A percentile compares a stretch with the other conserved stretches of the same genome.
Conservation (phyloP, 495 filamentous ascomycete species). For the Cladorrhinum samala region DNA sequence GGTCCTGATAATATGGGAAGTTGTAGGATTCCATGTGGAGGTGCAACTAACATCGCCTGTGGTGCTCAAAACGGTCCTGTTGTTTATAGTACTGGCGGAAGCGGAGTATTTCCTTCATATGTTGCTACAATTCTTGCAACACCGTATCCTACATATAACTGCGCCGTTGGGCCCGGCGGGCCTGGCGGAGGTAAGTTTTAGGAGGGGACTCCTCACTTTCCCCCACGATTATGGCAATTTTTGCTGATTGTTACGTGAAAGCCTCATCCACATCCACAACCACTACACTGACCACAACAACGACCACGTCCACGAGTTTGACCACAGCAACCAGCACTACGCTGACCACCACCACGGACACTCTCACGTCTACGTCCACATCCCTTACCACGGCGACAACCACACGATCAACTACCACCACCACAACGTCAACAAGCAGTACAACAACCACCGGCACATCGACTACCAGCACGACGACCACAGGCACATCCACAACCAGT, state of each 20-base stretch:
- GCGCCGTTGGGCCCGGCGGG: neutral
- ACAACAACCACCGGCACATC: neutral
- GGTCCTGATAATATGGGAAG: neutral
- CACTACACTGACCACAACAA: neutral
- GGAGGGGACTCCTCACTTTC: neutral
- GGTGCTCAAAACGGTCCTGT: constrained; percentile 1
- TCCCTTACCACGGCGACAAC: neutral
- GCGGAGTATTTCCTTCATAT: constrained; percentile 1
- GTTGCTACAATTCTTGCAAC: neutral
- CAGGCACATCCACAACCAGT: neutral
- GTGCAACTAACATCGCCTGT: constrained; percentile 2
- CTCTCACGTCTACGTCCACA: neutral
- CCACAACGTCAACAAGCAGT: neutral
- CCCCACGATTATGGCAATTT: too few relatives aligned
- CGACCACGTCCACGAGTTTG: neutral
- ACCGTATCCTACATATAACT: neutral
- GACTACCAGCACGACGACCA: constrained; percentile 1
- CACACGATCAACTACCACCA: neutral
- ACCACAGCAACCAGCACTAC: neutral
- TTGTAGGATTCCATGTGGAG: neutral
- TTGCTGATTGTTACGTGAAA: neutral
- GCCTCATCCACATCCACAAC: neutral
- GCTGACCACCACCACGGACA: neutral
- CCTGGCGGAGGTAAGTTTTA: neutral
- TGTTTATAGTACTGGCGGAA: neutral